These are phyloP conservation scores for Stellera chamaejasme DNA, from an alignment of 345 rosid species.

Conservation along the genomic window DNA sequence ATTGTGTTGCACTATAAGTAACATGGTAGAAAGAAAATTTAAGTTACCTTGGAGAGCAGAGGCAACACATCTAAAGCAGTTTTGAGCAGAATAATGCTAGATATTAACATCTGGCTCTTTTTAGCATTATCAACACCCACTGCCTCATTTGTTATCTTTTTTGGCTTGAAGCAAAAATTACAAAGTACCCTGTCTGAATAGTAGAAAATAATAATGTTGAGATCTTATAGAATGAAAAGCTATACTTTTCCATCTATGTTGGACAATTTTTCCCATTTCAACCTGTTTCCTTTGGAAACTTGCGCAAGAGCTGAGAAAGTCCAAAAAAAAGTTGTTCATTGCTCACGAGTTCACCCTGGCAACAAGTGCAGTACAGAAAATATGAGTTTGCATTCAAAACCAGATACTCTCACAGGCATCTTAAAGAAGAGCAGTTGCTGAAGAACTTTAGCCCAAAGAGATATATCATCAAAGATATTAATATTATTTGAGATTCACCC, in stretches of 20 bases:
- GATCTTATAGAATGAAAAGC: no score
- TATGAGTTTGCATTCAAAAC: slow-evolving; percentile 12
- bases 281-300: slow-evolving; percentile 97
- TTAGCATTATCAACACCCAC: slow-evolving; percentile 51
- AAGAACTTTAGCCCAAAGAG: no score
- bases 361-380: slow-evolving; percentile 18
- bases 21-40: slow-evolving; percentile 11
- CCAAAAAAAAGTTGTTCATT: slow-evolving; percentile 94
- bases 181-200: slow-evolving; percentile 85
- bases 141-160: slow-evolving; percentile 65
- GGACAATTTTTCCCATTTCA: slow-evolving; percentile 5
- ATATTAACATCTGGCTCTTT: slow-evolving; percentile 76
- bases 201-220: slow-evolving; percentile 13
- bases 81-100: slow-evolving; percentile 91
- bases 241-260: slow-evolving; percentile 9
- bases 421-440: no score
- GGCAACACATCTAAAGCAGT: slow-evolving; percentile 96
- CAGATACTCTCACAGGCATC: background rate
- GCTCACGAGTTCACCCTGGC: slow-evolving; percentile 93
- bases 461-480: no score
- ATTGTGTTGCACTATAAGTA: slow-evolving; percentile 4
- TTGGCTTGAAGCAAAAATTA: slow-evolving; percentile 96
- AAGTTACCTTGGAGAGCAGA: slow-evolving; percentile 60
- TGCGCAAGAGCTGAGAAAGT: slow-evolving; percentile 86
- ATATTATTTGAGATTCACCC: no score